Evolutionary conservation across 2,329 filamentous ascomycete genomes (phyloP).

Genomic region (Alternaria conjuncta): DNA sequence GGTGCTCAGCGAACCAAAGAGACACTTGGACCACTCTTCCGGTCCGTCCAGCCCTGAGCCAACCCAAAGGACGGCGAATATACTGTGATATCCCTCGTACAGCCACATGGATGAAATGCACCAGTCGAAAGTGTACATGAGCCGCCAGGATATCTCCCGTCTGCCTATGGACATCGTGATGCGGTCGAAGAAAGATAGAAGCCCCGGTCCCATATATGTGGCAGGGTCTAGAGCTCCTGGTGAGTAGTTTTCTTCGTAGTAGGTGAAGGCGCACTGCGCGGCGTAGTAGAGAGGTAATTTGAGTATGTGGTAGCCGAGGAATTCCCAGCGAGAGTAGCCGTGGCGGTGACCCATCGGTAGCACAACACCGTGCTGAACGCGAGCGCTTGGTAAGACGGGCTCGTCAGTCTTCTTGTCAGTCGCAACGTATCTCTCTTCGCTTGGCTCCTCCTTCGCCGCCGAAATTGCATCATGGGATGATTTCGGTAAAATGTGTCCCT

Average conservation of each 20-base stretch:
- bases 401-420: conserved; percentile 10
- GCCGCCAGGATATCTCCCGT: conserved; percentile 3
- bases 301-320: conserved; percentile 2
- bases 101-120: conserved; percentile 18
- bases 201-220: not conserved
- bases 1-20: conserved; percentile 15
- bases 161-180: conserved; percentile 6
- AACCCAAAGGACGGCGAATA: conserved; percentile 19
- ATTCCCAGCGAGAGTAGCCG: conserved; percentile 3
- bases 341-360: not conserved
- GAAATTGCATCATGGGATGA: not conserved
- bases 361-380: not conserved
- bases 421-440: not conserved
- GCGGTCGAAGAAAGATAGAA: conserved; percentile 7
- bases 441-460: not conserved
- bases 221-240: not conserved
- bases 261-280: not conserved
- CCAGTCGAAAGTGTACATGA: conserved; percentile 11
- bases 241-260: not conserved
- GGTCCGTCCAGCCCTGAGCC: conserved; percentile 9
- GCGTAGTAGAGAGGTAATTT: not conserved
- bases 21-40: conserved; percentile 9
- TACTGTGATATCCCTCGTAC: conserved; percentile 20
- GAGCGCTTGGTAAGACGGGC: not conserved
- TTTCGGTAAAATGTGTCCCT: not conserved